Evolutionary conservation across 2,329 filamentous ascomycete genomes (phyloP).

Genomic region (Microcyclosporella mali): DNA sequence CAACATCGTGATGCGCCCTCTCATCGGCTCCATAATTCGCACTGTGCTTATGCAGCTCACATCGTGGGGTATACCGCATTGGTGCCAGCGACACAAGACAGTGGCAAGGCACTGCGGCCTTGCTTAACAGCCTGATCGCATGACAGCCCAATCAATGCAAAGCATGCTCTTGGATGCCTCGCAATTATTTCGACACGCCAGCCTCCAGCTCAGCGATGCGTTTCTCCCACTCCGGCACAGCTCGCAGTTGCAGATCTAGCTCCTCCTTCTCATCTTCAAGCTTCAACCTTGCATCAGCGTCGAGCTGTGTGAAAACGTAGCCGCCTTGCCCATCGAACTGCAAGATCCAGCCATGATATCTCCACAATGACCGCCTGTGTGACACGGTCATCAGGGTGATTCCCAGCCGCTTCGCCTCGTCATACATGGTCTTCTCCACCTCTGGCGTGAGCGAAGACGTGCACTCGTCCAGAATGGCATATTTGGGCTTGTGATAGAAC

Average conservation of each 20-base stretch:
- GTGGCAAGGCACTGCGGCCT: too few species aligned
- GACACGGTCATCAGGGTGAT: constrained; percentile 97
- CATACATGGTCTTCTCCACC: constrained; percentile 93
- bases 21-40: too few species aligned
- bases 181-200: constrained; percentile 13
- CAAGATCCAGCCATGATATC: constrained; percentile 88
- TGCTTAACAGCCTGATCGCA: too few species aligned
- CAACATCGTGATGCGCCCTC: too few species aligned
- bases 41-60: too few species aligned
- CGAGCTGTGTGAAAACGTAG: constrained; percentile 81
- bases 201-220: constrained; percentile 66
- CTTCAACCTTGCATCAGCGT: constrained; percentile 76
- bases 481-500: constrained; percentile 88
- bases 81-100: too few species aligned
- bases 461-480: constrained; percentile 95
- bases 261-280: constrained; percentile 97
- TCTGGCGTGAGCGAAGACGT: constrained; percentile 93
- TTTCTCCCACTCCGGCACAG: constrained; percentile 81
- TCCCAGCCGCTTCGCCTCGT: constrained; percentile 82
- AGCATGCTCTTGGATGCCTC: neutral
- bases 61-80: too few species aligned
- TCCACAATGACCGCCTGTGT: constrained; percentile 87
- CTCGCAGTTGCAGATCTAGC: constrained; percentile 73
- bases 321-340: constrained; percentile 95
- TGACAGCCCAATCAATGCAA: neutral